Percentiles rank a stretch among this genome's conserved stretches.
These are phyloP conservation scores for Spathaspora arborariae DNA, from an alignment of 805 yeast genomes.

Conservation along the genomic window DNA sequence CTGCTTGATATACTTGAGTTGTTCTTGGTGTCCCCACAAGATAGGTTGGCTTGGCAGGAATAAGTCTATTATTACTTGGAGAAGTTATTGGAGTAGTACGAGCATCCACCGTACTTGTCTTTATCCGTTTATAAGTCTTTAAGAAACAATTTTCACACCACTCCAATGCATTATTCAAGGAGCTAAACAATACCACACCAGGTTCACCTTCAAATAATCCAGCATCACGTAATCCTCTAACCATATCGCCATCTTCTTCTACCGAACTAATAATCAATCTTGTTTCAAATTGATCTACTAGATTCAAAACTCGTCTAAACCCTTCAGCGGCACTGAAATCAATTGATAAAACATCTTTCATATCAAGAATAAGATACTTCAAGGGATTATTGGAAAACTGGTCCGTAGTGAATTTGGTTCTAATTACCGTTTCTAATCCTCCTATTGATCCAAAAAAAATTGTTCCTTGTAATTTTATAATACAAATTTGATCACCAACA, in stretches of 20 bases:
- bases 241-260: slow-evolving; percentile 58
- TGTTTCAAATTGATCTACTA: slow-evolving; percentile 64
- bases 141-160: slow-evolving; percentile 95
- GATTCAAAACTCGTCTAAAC: slow-evolving; percentile 77
- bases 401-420: slow-evolving; percentile 58
- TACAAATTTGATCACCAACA: slow-evolving; percentile 88
- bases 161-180: slow-evolving; percentile 84
- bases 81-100: neutral
- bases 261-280: slow-evolving; percentile 79
- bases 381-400: slow-evolving; percentile 55
- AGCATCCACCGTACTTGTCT: slow-evolving; percentile 9
- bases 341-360: slow-evolving; percentile 73
- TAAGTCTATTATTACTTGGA: neutral
- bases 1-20: slow-evolving; percentile 50
- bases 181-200: slow-evolving; percentile 60
- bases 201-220: slow-evolving; percentile 50
- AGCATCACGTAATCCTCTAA: slow-evolving; percentile 74
- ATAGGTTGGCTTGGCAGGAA: neutral
- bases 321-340: slow-evolving; percentile 98
- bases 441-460: slow-evolving; percentile 95
- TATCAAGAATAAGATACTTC: slow-evolving; percentile 77
- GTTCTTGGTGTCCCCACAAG: slow-evolving; percentile 45
- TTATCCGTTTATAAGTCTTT: slow-evolving; percentile 47
- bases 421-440: slow-evolving; percentile 74
- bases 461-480: slow-evolving; percentile 82